Evolutionary conservation across 805 yeast species (phyloP), one percentile per base, ranked within the genome.

Genomic region (Kregervanrija pseudodelftensis): DNA sequence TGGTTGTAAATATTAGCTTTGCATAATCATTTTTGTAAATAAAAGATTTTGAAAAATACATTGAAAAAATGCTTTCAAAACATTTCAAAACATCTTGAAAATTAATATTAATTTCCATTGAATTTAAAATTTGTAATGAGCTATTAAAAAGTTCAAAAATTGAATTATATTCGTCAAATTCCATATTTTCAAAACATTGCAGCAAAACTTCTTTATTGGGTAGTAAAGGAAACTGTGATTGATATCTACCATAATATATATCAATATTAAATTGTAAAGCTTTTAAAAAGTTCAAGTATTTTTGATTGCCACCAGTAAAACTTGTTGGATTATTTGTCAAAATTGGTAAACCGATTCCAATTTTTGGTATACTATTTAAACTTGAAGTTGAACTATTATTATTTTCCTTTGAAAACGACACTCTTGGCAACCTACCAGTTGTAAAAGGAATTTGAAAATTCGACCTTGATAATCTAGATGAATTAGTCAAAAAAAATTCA

Each of bases 201-300:
- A 55, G 31, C 5, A 70, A 47, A 13, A 53, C 51, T 13, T 54
- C 51, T 15, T 57, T 56, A 42, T 65, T 59, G 1, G 77, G 72
- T 22, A 77, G 58, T 3, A 76, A 57, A 8, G 80, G 79, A 49
- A 73, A 70, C 38, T 61, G 66, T 1, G 48, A 44, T 50, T 76
- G 80, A 52, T 71, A 65, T 37, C 62, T 67, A 8, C 61, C 37
- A 50, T 73, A 76, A 53, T 76, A 76, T 4, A 61, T 44, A 33
- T 64, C 66, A 14, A 73, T 46, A 50, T 68, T 68, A 14, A 49
- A 46, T 30, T 68, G 70, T 8, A 68, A 42, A 8, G 56, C 41
- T 38, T 54, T 54, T 34, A 54, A 43, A 40, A 57, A 51, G 17
- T 51, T 49, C 12, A 56, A 49, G n/a, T 49, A 44, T 37, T 51